These are phyloP conservation scores for Pythium rishiriense DNA, from an alignment of 352 stramenopile species.

Conservation along the genomic window DNA sequence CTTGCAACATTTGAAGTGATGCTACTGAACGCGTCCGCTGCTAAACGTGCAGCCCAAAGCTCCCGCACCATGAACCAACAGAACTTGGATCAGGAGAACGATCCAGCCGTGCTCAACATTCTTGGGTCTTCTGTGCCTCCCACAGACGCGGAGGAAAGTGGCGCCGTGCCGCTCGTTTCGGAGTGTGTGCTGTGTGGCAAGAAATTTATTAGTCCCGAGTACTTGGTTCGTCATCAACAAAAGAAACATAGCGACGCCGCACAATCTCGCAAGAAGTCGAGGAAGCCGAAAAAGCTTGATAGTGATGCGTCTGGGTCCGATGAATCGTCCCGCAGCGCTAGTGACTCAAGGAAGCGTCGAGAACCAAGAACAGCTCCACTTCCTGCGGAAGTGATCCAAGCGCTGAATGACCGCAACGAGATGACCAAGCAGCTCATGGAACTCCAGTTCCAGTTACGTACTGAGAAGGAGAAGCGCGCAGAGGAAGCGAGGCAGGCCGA, in stretches of 20 bases:
- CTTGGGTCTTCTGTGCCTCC: background rate
- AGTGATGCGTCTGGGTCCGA: conserved; percentile 1
- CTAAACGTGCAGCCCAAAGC: conserved; percentile 20
- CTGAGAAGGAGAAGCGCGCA: conserved; percentile 51
- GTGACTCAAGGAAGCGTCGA: conserved; percentile 13
- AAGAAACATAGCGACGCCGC: conserved; percentile 42
- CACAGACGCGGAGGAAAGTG: conserved; percentile 41
- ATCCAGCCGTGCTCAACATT: conserved; percentile 12
- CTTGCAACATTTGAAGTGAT: conserved; percentile 82
- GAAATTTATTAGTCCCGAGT: conserved; percentile 72
- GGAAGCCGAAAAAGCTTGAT: conserved; percentile 31
- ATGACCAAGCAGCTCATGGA: conserved; percentile 53
- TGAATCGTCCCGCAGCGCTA: conserved; percentile 5
- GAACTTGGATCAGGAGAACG: conserved; percentile 22
- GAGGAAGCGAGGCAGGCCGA: conserved; percentile 46
- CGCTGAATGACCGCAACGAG: conserved; percentile 56
- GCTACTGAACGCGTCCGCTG: conserved; percentile 59
- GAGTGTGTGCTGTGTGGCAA: conserved; percentile 74
- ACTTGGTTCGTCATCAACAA: conserved; percentile 69
- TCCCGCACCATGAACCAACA: conserved; percentile 6
- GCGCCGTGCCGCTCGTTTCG: conserved; percentile 22
- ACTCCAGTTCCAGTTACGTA: conserved; percentile 55
- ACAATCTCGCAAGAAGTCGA: conserved; percentile 13
- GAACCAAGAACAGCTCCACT: conserved; percentile 26
- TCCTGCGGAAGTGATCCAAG: conserved; percentile 39